Evolutionary conservation across 2,329 filamentous ascomycete species (phyloP).

Genomic region (Phaeosphaeriaceae sp.): DNA sequence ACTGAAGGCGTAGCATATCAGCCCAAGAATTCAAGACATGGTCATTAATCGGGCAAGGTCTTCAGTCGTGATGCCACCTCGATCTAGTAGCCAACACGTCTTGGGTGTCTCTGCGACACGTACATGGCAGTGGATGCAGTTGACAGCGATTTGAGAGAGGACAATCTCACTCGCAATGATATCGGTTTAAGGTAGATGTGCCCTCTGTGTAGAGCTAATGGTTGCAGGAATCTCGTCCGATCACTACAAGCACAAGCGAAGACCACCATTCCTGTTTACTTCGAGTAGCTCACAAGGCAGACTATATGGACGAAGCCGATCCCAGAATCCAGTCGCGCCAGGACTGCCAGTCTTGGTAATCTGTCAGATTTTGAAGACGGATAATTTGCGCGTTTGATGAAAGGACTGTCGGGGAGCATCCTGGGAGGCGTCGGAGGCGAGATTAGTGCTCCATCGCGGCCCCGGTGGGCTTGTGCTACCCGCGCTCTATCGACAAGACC

Average conservation of each 20-base stretch:
- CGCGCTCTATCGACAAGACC: slow-evolving; percentile 1
- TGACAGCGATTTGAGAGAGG: neutral
- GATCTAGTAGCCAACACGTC: no score
- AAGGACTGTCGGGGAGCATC: slow-evolving; percentile 16
- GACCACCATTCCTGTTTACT: neutral
- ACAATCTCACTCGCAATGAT: neutral
- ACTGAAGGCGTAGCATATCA: no score
- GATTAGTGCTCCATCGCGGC: slow-evolving; percentile 14
- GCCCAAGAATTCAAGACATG: no score
- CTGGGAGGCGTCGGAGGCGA: slow-evolving; percentile 11
- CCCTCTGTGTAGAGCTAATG: neutral
- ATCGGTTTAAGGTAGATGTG: neutral
- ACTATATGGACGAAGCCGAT: neutral
- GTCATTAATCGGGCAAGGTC: no score
- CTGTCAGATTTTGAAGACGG: neutral
- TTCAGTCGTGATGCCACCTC: no score
- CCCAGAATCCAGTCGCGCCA: neutral
- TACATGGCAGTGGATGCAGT: no score
- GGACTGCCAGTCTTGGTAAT: neutral
- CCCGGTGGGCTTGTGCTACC: slow-evolving; percentile 3
- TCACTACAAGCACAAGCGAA: neutral
- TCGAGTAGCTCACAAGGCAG: neutral
- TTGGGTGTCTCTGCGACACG: no score
- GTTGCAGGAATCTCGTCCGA: neutral
- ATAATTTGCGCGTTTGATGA: slow-evolving; percentile 20